Evolutionary conservation across 2,329 filamentous ascomycete species (phyloP).

Genomic region (Macroventuria anomochaeta): DNA sequence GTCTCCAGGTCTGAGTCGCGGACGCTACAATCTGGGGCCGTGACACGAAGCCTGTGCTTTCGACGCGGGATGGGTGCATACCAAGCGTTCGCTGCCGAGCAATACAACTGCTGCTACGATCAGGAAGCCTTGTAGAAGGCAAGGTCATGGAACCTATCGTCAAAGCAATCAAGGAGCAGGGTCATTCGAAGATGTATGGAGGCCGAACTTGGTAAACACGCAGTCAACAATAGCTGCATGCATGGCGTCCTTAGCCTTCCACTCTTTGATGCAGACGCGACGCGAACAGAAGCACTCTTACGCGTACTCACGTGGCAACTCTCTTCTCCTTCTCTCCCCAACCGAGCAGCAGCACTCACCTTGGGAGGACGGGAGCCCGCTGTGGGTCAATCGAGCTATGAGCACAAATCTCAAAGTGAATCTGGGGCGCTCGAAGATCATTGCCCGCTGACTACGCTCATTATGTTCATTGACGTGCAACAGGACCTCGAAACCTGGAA

Average conservation of each 20-base stretch:
- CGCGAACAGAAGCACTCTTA: slow-evolving; percentile 1
- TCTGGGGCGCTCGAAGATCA: no score
- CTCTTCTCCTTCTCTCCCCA: not conserved
- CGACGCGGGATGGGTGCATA: not conserved
- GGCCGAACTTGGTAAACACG: not conserved
- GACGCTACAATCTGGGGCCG: not conserved
- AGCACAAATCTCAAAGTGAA: not conserved
- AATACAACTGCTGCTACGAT: not conserved
- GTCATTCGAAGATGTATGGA: not conserved
- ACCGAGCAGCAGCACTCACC: not conserved
- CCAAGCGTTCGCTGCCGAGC: slow-evolving; percentile 6
- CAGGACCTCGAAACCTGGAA: no score
- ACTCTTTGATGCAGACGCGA: slow-evolving; percentile 8
- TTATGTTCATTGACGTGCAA: no score
- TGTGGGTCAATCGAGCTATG: not conserved
- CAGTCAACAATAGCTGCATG: slow-evolving; percentile 4
- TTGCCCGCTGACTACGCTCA: no score
- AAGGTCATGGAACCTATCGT: not conserved
- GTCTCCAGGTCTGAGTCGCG: not conserved
- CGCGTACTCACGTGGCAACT: slow-evolving; percentile 12
- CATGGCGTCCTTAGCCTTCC: slow-evolving; percentile 13
- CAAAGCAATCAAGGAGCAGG: not conserved
- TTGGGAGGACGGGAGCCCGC: not conserved
- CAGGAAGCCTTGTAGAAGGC: not conserved
- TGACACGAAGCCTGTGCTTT: slow-evolving; percentile 12